Evolutionary conservation across 306 rosid genomes (phyloP).

Genomic region (Medicago arabica): DNA sequence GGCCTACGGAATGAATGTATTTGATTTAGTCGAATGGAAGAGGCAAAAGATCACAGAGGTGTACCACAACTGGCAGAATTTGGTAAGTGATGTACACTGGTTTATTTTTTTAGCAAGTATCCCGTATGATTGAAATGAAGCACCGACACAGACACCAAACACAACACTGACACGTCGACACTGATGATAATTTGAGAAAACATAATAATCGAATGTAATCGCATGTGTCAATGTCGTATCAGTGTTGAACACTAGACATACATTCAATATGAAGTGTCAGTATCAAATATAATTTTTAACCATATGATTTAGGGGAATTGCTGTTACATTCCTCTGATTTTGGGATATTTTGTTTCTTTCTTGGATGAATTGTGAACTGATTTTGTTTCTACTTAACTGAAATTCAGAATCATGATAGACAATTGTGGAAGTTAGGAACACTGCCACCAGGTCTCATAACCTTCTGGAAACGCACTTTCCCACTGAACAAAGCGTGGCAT

Average conservation of each 20-base stretch:
- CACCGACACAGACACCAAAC: background rate
- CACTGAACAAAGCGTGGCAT: conserved; percentile 80
- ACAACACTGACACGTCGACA: background rate
- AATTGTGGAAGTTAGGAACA: conserved; percentile 94
- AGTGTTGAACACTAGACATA: background rate
- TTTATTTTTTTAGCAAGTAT: conserved; percentile 6
- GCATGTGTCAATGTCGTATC: background rate
- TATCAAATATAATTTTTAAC: background rate
- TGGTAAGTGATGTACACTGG: conserved; percentile 57
- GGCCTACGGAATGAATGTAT: conserved; percentile 99
- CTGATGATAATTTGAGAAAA: background rate
- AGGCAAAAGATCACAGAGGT: conserved; percentile 91
- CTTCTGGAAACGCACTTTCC: conserved; percentile 85
- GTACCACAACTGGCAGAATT: conserved; percentile 95
- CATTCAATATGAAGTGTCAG: background rate
- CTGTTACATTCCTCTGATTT: background rate
- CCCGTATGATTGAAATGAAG: conserved; percentile 7
- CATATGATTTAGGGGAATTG: background rate
- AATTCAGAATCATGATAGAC: conserved; percentile 85
- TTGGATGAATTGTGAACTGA: conserved; percentile 30
- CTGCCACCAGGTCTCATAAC: conserved; percentile 97
- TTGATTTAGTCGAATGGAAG: conserved; percentile 93
- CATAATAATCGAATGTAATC: background rate
- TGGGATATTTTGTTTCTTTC: conserved; percentile 18
- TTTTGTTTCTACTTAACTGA: conserved; percentile 28